Conservation (phyloP, 768 basidiomycete genomes). For the Multifurca ochricompacta region DNA sequence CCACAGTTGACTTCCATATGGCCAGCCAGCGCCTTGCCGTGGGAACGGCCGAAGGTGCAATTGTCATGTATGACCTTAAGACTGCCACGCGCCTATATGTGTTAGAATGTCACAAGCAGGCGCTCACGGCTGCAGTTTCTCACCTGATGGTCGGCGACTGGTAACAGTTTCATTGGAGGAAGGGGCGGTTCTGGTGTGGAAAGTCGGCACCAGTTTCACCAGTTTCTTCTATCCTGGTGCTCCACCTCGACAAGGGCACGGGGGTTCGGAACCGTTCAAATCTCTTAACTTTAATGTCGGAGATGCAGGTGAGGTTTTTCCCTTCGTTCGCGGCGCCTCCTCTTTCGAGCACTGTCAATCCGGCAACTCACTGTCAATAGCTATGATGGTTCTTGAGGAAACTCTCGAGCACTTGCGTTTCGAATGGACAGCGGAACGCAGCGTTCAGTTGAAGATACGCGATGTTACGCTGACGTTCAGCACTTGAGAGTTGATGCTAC, state of each 20-base stretch:
- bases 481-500: constrained; percentile 36
- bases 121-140: constrained; percentile 84
- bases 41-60: constrained; percentile 89
- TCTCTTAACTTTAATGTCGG: constrained; percentile 80
- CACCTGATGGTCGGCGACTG: constrained; percentile 85
- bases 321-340: background rate
- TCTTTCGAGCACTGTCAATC: background rate
- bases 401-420: constrained; percentile 68
- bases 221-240: constrained; percentile 89
- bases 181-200: constrained; percentile 84
- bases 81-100: constrained; percentile 93
- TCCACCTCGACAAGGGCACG: constrained; percentile 82
- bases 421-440: constrained; percentile 80
- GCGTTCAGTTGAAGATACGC: constrained; percentile 73
- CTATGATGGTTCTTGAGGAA: constrained; percentile 49
- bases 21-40: constrained; percentile 82
- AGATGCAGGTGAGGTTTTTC: constrained; percentile 54
- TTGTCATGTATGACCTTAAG: constrained; percentile 94
- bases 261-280: constrained; percentile 82
- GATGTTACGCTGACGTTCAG: constrained; percentile 83
- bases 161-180: constrained; percentile 86
- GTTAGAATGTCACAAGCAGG: constrained; percentile 82
- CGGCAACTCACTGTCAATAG: constrained; percentile 26
- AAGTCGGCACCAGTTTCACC: constrained; percentile 82
- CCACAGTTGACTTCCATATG: constrained; percentile 90